These are phyloP conservation scores for Kurtzmaniella quercitrusa DNA, from an alignment of 1,139 yeast genomes.

Conservation along the genomic window DNA sequence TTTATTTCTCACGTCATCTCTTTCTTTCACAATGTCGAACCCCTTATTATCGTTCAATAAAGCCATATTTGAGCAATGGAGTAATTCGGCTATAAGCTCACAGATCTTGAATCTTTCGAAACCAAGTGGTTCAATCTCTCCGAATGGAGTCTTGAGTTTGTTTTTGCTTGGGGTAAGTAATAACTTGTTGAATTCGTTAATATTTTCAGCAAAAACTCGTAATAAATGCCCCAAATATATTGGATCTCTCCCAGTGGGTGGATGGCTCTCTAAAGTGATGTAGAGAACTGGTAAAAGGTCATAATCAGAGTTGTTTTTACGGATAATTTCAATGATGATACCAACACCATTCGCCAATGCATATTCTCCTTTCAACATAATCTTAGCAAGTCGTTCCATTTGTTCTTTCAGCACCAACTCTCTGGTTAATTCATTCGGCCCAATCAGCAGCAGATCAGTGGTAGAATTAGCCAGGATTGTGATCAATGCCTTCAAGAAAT, in stretches of 20 bases:
- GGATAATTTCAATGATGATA: slow-evolving; percentile 86
- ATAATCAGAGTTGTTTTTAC: slow-evolving; percentile 94
- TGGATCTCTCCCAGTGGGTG: slow-evolving; percentile 93
- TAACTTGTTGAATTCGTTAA: slow-evolving; percentile 56
- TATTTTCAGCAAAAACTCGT: slow-evolving; percentile 70
- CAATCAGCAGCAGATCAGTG: slow-evolving; percentile 80
- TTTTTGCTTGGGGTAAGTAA: slow-evolving; percentile 18
- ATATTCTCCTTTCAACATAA: slow-evolving; percentile 89
- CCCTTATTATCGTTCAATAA: slow-evolving; percentile 83
- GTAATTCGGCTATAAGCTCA: slow-evolving; percentile 87
- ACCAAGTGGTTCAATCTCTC: slow-evolving; percentile 77
- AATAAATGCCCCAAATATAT: slow-evolving; percentile 88
- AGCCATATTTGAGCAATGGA: slow-evolving; percentile 97
- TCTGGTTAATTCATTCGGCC: slow-evolving; percentile 92
- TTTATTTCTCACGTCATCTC: slow-evolving; percentile 63
- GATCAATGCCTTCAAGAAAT: slow-evolving; percentile 43
- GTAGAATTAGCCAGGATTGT: slow-evolving; percentile 69
- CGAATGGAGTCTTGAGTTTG: slow-evolving; percentile 53
- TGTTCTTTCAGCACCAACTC: slow-evolving; percentile 73
- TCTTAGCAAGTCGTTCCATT: slow-evolving; percentile 63
- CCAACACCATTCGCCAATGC: slow-evolving; percentile 96
- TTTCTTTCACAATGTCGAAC: slow-evolving; percentile 66
- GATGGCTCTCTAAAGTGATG: slow-evolving; percentile 85
- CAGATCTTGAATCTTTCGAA: slow-evolving; percentile 94
- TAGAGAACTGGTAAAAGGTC: slow-evolving; percentile 86